These are phyloP conservation scores for Wickerhamiella vanderwaltii DNA, from an alignment of 805 yeast genomes.

Conservation along the genomic window DNA sequence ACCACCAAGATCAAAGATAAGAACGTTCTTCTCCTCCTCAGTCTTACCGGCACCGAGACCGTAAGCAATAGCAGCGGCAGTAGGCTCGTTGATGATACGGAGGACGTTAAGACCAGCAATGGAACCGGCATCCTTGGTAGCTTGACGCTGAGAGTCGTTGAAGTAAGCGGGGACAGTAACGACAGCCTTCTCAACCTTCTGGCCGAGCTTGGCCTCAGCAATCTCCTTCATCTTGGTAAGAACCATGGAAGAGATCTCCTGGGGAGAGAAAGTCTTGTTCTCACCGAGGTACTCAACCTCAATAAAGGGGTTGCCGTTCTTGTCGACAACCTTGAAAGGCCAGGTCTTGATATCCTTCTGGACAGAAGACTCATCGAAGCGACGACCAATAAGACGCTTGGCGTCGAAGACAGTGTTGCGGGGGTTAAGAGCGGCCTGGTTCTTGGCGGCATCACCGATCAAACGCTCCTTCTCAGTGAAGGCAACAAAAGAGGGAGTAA, in stretches of 20 bases:
- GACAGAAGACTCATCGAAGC: conserved; percentile 68
- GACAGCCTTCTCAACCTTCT: conserved; percentile 78
- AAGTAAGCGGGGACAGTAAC: conserved; percentile 95
- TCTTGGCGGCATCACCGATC: conserved; percentile 97
- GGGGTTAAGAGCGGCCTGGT: conserved; percentile 97
- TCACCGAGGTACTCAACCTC: conserved; percentile 85
- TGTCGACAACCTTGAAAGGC: conserved; percentile 71
- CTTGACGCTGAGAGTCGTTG: conserved; percentile 97
- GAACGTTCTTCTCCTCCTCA: conserved; percentile 73
- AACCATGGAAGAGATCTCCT: conserved; percentile 88
- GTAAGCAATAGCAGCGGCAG: conserved; percentile 98
- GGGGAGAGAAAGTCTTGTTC: conserved; percentile 76
- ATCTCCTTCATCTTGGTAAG: conserved; percentile 85
- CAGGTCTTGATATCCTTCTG: conserved; percentile 72
- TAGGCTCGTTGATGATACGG: conserved; percentile 93
- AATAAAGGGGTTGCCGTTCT: conserved; percentile 76
- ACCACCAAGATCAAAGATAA: conserved; percentile 96
- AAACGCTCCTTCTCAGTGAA: conserved; percentile 92
- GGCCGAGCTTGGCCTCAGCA: conserved; percentile 84
- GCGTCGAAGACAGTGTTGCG: conserved; percentile 88
- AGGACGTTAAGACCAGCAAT: conserved; percentile 92
- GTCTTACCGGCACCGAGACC: conserved; percentile 67
- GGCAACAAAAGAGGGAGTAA: conserved; percentile 94
- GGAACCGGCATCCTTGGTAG: conserved; percentile 94
- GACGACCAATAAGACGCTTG: conserved; percentile 83